Percentiles rank a stretch among this genome's conserved stretches.
Conservation (phyloP, 139 green algal genomes). For the Tetradesmus lagerheimii region DNA sequence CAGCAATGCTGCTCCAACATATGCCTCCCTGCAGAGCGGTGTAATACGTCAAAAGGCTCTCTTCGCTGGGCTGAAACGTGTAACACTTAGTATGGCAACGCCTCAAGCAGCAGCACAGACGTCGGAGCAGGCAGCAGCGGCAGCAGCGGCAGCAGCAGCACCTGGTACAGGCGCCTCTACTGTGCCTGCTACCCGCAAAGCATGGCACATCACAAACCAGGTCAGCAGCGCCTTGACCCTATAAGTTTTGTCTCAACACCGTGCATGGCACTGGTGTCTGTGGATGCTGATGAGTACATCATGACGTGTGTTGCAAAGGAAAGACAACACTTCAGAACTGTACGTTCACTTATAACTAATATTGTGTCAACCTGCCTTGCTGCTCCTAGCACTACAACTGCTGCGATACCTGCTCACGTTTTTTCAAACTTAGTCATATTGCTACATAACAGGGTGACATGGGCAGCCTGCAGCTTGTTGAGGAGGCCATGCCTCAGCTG, state of each 20-base stretch:
- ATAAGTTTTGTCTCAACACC: too few species aligned
- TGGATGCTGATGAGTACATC: neutral
- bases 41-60: neutral
- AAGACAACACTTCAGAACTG: neutral
- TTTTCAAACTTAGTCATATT: neutral
- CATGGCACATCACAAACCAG: slow-evolving; percentile 41
- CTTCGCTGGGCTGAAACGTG: neutral
- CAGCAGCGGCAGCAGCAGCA: neutral
- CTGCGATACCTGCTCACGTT: neutral
- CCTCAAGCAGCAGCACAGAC: neutral
- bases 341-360: neutral
- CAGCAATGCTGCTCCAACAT: neutral
- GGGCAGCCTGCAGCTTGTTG: slow-evolving; percentile 22
- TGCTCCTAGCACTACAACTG: neutral
- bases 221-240: neutral
- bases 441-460: slow-evolving; percentile 29
- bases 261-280: neutral
- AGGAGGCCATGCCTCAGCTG: slow-evolving; percentile 14
- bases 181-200: neutral
- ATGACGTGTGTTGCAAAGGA: too few species aligned
- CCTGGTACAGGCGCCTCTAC: neutral
- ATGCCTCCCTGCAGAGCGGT: neutral
- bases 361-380: too few species aligned
- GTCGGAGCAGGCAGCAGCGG: neutral
- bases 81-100: neutral